Evolutionary conservation across 1,284 basidiomycete genomes (phyloP), one percentile per base, ranked within the genome.

Genomic region (Rhodotorula glutinis): DNA sequence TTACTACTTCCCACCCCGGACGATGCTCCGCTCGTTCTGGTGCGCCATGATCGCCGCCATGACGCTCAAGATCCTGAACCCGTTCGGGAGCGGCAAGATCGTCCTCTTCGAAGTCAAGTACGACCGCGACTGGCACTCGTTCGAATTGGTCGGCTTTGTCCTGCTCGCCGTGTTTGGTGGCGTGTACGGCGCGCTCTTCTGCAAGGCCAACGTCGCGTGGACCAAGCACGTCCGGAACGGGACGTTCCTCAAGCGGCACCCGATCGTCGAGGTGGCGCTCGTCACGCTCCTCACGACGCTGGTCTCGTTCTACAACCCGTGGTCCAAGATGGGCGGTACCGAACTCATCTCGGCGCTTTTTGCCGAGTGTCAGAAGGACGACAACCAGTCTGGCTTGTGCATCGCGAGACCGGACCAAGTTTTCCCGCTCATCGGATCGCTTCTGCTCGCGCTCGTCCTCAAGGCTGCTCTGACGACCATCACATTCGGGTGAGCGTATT

Each of bases 1-100:
- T 4, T 94, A 93, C 78, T 96, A 91, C 80, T 97, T 97, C 78
- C 93, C 93, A 19, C 88, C 92, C 0, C 93, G 95, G 81, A 90
- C 84, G 29, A 76, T 76, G 67, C 62, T 70, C 49, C 57, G 75
- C 87, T 78, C 90, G 73, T 96, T 96, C 81, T 95, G 93, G 81
- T 95, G 92, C 76, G 93, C 93, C 0, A 93, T 92, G 84, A 63
- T 73, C 72, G 92, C 92, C 1, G 91, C 91, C 3, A 86, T 92
- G 69, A 92, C 91, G 2, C 81, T 96, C 60, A 89, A 87, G 74
- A 86, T 92, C 71, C 83, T 98, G 51, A 91, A 98, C 79, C 95
- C 95, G 0, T 98, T 97, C 75, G 91, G 82, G 3, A 83, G 82
- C 40, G 83, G 83, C 47, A 82, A 82, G 74, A 79, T 80, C 25